Conservation (phyloP, 768 basidiomycete genomes). For the Serendipita vermifera region DNA sequence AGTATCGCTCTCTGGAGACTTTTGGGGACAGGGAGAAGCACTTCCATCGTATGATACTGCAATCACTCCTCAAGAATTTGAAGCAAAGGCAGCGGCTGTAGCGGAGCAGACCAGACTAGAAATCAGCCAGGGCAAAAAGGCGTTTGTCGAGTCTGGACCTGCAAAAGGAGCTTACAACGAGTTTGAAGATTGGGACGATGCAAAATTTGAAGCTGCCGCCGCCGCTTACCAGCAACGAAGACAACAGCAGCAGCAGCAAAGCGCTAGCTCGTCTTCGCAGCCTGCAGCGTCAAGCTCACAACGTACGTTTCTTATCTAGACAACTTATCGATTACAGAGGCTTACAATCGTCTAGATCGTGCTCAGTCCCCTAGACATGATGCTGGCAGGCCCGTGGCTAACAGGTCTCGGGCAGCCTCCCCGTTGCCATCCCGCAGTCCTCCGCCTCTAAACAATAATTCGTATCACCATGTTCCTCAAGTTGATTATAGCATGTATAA, state of each 20-base stretch:
- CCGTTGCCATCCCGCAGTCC: background rate
- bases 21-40: background rate
- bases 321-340: too few relatives aligned
- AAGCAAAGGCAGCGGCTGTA: background rate
- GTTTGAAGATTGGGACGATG: slow-evolving; percentile 9
- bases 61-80: background rate
- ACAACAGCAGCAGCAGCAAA: background rate
- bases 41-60: slow-evolving; percentile 2
- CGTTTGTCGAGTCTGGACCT: too few relatives aligned
- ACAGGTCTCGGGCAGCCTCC: background rate
- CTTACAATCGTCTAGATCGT: too few relatives aligned
- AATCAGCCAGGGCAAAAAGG: background rate
- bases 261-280: background rate
- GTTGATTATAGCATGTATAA: too few relatives aligned
- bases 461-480: too few relatives aligned
- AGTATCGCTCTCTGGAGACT: background rate
- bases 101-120: background rate
- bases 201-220: slow-evolving; percentile 7
- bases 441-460: too few relatives aligned
- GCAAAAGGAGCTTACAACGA: too few relatives aligned
- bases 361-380: background rate
- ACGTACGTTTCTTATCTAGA: background rate
- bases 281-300: background rate
- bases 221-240: slow-evolving; percentile 4
- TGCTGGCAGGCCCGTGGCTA: background rate